Evolutionary conservation across 1,284 basidiomycete genomes (phyloP).

Genomic region (Chalciporus piperatoides): DNA sequence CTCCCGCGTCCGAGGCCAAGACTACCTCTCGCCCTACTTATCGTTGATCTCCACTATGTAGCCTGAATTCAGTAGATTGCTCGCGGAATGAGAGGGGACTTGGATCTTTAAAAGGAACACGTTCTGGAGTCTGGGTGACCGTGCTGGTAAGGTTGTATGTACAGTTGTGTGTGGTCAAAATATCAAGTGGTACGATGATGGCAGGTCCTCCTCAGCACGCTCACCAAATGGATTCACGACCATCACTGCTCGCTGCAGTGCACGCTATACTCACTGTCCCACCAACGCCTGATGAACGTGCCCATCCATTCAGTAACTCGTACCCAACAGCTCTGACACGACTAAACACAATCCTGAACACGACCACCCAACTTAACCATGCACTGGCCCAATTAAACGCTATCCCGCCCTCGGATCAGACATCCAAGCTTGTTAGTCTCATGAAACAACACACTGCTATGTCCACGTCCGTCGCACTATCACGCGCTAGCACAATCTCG

Average conservation of each 20-base stretch:
- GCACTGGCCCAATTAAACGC: constrained; percentile 51
- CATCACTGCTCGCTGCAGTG: constrained; percentile 27
- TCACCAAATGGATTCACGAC: constrained; percentile 14
- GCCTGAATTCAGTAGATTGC: no score
- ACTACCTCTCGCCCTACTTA: no score
- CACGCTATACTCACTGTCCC: constrained; percentile 26
- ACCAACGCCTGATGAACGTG: constrained; percentile 26
- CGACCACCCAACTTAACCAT: constrained; percentile 48
- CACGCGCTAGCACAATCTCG: constrained; percentile 22
- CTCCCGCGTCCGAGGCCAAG: no score
- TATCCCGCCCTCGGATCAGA: constrained; percentile 46
- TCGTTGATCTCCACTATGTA: no score
- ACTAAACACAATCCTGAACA: constrained; percentile 49
- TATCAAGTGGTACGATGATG: not conserved
- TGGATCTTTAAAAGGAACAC: no score
- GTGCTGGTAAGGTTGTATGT: no score
- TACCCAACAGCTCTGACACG: constrained; percentile 40
- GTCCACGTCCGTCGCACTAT: constrained; percentile 28
- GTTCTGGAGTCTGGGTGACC: no score
- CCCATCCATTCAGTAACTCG: constrained; percentile 50
- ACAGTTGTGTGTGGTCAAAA: no score
- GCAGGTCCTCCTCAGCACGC: no score
- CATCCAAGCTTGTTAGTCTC: constrained; percentile 59
- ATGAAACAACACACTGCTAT: constrained; percentile 60
- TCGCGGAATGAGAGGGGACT: no score